Conservation (phyloP, 768 basidiomycete species). For the Baorangia bicolor region DNA sequence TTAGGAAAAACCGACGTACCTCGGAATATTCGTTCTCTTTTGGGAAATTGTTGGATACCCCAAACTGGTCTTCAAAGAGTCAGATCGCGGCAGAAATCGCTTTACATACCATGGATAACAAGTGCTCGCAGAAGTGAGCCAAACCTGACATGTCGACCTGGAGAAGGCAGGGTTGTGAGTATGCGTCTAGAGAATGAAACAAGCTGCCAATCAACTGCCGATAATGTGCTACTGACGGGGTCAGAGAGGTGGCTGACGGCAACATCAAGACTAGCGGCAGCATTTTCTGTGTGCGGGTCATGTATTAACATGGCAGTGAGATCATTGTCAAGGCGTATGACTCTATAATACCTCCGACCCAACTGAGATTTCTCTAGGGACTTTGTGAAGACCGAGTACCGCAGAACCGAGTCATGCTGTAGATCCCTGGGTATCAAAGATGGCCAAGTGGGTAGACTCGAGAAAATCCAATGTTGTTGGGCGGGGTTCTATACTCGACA, state of each 20-base stretch:
- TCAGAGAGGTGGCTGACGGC: constrained; percentile 92
- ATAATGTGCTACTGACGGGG: constrained; percentile 58
- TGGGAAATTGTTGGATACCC: constrained; percentile 83
- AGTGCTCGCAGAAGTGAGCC: constrained; percentile 94
- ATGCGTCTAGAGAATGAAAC: not conserved
- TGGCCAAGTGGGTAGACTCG: too few species aligned
- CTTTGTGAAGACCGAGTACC: constrained; percentile 55
- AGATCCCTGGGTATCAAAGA: too few species aligned
- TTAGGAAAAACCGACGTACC: constrained; percentile 37
- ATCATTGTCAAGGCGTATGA: constrained; percentile 86
- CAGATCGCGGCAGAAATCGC: not conserved
- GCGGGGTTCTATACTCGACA: too few species aligned
- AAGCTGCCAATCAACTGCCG: too few species aligned
- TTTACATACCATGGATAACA: constrained; percentile 84
- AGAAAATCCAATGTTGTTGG: too few species aligned
- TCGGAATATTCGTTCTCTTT: constrained; percentile 95
- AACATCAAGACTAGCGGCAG: constrained; percentile 92
- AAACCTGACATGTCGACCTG: constrained; percentile 89
- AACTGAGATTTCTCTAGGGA: constrained; percentile 68
- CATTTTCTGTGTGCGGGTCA: constrained; percentile 87
- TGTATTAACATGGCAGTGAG: constrained; percentile 83
- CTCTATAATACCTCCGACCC: constrained; percentile 77
- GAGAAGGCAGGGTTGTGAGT: not conserved
- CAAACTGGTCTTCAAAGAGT: constrained; percentile 27
- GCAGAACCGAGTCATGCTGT: constrained; percentile 31